Base-by-base conservation (phyloP, 2,329 filamentous ascomycete genomes). In the Penicillium sp. region DNA sequence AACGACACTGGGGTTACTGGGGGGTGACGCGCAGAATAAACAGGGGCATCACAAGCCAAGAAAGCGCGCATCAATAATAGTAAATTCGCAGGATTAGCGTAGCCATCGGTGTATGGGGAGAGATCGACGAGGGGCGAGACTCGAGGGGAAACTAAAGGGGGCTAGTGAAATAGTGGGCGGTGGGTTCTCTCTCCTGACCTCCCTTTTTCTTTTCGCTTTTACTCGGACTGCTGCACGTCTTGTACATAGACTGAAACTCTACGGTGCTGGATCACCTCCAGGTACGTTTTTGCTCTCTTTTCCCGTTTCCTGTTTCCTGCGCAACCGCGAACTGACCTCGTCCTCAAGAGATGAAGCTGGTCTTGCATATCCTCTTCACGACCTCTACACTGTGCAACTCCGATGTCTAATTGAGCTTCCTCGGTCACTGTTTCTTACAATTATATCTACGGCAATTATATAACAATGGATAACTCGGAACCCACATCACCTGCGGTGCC, bases 81-180 rank as follows among this genome's bases (percentile, higher is more conserved):
- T 20, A 20, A 20, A 20, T 34, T 9, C n/a, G 13, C 24, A 49
- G 44, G 48, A 54, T 57, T 44, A 28, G 37, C 35, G 40, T 34
- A 44, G 28, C 44, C 34, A 34, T 52, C 46, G 51, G 55, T 58
- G 55, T 57, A 53, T 63, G 59, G 54, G 51, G 44, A 34, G 49
- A 44, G 61, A 62, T 62, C 60, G 56, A 54, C 57, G 48, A 49
- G 51, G 58, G 54, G 49, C 57, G 54, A 60, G 59, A 60, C 55
- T 51, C 49, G 44, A 49, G 48, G 51, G 50, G 46, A 47, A 48
- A 45, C 37, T 42, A 52, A 52, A 20, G 54, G 50, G 52, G 55
- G 50, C 52, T 58, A 57, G 47, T 35, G 42, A 50, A 53, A 51
- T 44, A 50, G 48, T 48, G 46, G 34, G 42, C 14, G 49, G 47